Base-by-base conservation (phyloP, 768 basidiomycete genomes). In the Tulasnella sp. region DNA sequence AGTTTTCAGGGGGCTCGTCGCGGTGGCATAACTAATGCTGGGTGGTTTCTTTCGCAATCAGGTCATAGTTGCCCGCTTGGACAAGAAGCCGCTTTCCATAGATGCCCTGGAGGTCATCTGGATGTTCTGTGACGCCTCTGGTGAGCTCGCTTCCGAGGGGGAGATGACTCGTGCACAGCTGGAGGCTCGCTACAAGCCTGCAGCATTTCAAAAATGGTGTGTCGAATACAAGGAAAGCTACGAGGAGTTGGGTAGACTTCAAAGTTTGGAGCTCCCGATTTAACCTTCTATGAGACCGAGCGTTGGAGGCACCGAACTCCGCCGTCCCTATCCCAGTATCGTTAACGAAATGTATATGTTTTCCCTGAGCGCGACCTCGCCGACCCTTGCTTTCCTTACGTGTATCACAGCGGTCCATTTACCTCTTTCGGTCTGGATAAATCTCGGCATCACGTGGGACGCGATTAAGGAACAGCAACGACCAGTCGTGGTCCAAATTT, bases 121-220 rank as follows among this genome's bases (percentile, higher is more conserved):
- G 73, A 54, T 74, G 73, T 74, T 74, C 19, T 74, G 73, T 52
- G 73, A 58, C 49, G 29, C 49, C 6, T 22, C 31, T 49, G 37
- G 36, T 14, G 73, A 58, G n/a, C 45, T 34, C 25, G 45, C 38
- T 12, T 15, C 29, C 31, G 73, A 64, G 31, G 73, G 52, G 4
- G 49, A 25, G 17, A 1, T 34, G 25, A n/a, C 17, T 34, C 36
- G 45, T 34, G 8, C 54, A 2, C 2, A 31, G 36, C 37, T 42
- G 37, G 25, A 70, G 6, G 54, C 39, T 34, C 38, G 49, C 29
- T 74, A 74, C 52, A 31, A 64, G 29, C 73, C 73, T 22, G 31
- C 73, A 17, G 45, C 45, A 3, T 74, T 58, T 49, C 45, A 74
- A 34, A 64, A 74, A 31, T 74, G 73, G 73, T 52, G 73, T 34